These are phyloP conservation scores for Cladosporium phlei DNA, from an alignment of 2,329 filamentous ascomycete species.

Conservation along the genomic window DNA sequence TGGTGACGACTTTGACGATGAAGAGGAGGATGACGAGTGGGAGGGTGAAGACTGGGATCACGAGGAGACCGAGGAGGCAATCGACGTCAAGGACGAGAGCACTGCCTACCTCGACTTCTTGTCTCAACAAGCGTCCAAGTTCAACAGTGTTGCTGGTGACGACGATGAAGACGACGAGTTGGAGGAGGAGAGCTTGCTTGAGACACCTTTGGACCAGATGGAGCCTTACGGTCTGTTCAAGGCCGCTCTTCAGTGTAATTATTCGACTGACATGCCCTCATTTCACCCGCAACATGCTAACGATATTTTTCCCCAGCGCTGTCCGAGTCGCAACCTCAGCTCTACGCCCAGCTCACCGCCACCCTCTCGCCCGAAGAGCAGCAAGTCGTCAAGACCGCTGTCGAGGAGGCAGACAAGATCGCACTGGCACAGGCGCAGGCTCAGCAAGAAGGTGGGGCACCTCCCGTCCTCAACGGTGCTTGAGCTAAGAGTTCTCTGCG, in stretches of 20 bases:
- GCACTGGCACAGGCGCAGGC: conserved; percentile 21
- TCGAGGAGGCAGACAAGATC: conserved; percentile 64
- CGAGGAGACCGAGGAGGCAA: conserved; percentile 59
- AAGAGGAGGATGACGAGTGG: conserved; percentile 78
- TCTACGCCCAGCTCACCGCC: conserved; percentile 75
- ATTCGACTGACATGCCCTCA: not conserved
- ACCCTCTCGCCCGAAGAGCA: conserved; percentile 78
- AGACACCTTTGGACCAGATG: conserved; percentile 90
- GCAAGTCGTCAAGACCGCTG: conserved; percentile 70
- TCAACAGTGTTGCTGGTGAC: conserved; percentile 52
- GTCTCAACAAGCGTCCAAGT: conserved; percentile 63
- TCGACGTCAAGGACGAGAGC: conserved; percentile 79
- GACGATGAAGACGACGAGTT: conserved; percentile 77
- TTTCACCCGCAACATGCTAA: conserved; percentile 23
- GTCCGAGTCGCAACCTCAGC: conserved; percentile 83
- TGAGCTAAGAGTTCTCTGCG: conserved; percentile 4
- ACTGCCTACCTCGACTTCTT: conserved; percentile 93
- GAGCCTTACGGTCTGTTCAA: conserved; percentile 93
- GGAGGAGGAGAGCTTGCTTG: conserved; percentile 86
- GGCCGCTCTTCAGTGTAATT: conserved; percentile 73
- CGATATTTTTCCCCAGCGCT: conserved; percentile 54
- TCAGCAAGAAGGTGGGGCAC: conserved; percentile 9
- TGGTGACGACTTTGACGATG: conserved; percentile 66
- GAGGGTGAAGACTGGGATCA: conserved; percentile 66
- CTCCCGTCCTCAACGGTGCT: conserved; percentile 10